phyloP scores from a whole-genome alignment of 306 rosid genomes.

The Senna tora region DNA sequence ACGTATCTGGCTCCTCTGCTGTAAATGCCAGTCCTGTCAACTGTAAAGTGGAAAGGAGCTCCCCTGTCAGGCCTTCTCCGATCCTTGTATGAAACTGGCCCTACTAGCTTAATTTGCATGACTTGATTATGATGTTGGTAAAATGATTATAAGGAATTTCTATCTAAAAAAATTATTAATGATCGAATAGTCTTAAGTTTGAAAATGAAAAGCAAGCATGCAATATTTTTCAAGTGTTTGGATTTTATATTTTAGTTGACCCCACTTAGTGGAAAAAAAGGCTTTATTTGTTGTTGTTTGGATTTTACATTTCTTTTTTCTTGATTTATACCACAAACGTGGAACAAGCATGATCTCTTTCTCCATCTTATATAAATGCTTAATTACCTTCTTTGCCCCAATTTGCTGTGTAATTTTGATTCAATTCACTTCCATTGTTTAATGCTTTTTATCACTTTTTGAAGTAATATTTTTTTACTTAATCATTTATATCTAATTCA shows the following conservation, averaged over 20 bases:
- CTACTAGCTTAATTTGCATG: conserved; percentile 16
- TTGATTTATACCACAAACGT: neutral
- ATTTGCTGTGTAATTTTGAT: conserved; percentile 26
- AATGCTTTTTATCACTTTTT: conserved; percentile 14
- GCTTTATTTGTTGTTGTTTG: too few species aligned
- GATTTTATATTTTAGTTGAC: neutral
- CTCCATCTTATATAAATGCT: conserved; percentile 13
- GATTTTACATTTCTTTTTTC: conserved; percentile 9
- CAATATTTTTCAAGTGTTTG: neutral
- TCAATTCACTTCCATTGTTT: conserved; percentile 8
- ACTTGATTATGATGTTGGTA: conserved; percentile 26
- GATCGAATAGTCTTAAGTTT: neutral
- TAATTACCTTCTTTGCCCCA: conserved; percentile 8
- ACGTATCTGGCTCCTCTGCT: conserved; percentile 64
- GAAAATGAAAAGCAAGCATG: neutral
- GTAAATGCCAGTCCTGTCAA: conserved; percentile 61
- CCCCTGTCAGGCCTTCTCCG: conserved; percentile 76
- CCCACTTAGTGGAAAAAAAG: too few species aligned
- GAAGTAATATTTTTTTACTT: neutral
- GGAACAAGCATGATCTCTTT: conserved; percentile 17
- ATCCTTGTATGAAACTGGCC: conserved; percentile 62
- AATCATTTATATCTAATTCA: neutral
- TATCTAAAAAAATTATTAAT: too few species aligned
- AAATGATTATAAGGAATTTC: conserved; percentile 10
- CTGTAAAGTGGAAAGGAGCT: conserved; percentile 82